A percentile compares a stretch with the other conserved stretches of the same genome.
phyloP scores from a whole-genome alignment of 1,284 basidiomycete genomes.

The Heterobasidion annosum region DNA sequence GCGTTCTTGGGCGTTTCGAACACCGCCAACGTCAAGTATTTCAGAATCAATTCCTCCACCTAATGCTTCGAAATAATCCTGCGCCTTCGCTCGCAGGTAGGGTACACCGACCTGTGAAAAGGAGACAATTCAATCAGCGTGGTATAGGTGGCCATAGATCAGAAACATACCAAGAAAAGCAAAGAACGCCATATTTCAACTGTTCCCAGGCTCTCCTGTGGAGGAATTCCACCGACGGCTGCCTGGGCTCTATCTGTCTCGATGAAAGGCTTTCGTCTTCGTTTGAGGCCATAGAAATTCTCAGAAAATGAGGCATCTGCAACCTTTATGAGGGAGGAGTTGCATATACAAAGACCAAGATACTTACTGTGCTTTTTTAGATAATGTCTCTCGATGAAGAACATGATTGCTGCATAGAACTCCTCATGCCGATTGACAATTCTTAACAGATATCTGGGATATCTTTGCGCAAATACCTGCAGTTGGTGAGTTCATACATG shows the following conservation, averaged over 20 bases:
- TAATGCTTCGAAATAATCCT: slow-evolving; percentile 85
- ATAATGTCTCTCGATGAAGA: slow-evolving; percentile 88
- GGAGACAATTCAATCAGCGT: not conserved
- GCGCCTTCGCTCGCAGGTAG: slow-evolving; percentile 82
- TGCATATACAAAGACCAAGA: not conserved
- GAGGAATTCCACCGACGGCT: slow-evolving; percentile 57
- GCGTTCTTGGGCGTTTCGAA: slow-evolving; percentile 32
- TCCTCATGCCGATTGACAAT: slow-evolving; percentile 96
- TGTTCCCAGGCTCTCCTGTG: slow-evolving; percentile 52
- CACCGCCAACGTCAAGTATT: slow-evolving; percentile 47
- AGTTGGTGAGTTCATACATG: not conserved
- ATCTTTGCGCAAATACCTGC: slow-evolving; percentile 91
- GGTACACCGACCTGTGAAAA: slow-evolving; percentile 73
- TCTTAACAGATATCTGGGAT: slow-evolving; percentile 88
- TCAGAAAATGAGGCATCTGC: slow-evolving; percentile 85
- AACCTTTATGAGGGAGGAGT: not conserved
- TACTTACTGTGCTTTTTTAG: slow-evolving; percentile 71
- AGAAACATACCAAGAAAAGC: slow-evolving; percentile 56
- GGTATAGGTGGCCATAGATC: not conserved
- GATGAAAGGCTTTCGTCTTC: slow-evolving; percentile 64
- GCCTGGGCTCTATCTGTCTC: slow-evolving; percentile 55
- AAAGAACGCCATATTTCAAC: slow-evolving; percentile 69
- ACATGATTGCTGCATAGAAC: slow-evolving; percentile 84
- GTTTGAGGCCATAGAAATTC: slow-evolving; percentile 87
- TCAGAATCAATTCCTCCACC: slow-evolving; percentile 74